phyloP scores from a whole-genome alignment of 1,284 basidiomycete species.

The Cerioporus squamosus region DNA sequence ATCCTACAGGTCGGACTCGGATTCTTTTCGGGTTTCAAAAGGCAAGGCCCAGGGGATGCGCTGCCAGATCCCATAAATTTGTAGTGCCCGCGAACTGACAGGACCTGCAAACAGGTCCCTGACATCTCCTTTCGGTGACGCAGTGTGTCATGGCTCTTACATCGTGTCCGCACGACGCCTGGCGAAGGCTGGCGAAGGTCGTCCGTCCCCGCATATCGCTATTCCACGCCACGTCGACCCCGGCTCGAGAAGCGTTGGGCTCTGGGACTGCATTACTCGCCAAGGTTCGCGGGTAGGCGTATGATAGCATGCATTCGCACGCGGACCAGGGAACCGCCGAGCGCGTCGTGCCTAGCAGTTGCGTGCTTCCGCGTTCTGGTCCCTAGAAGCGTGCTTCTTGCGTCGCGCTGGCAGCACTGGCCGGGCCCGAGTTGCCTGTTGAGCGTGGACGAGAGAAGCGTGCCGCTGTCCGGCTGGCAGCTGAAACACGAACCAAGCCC shows the following conservation, averaged over 20 bases:
- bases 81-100: neutral
- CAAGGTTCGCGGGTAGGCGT: conserved; percentile 17
- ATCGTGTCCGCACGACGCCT: neutral
- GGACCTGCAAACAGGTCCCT: neutral
- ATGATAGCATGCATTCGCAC: neutral
- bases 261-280: neutral
- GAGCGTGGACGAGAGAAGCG: conserved; percentile 5
- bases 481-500: conserved; percentile 27
- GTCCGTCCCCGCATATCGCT: neutral
- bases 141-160: neutral
- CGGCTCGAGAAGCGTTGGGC: neutral
- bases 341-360: conserved; percentile 4
- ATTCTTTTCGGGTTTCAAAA: neutral
- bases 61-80: neutral
- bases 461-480: conserved; percentile 29
- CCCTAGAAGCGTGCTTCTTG: conserved; percentile 4
- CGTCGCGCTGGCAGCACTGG: neutral
- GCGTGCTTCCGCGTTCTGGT: conserved; percentile 15
- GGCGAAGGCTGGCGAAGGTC: neutral
- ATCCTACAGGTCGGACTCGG: neutral
- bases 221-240: neutral
- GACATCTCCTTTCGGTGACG: neutral
- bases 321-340: conserved; percentile 1
- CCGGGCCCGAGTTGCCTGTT: conserved; percentile 18
- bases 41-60: neutral